phyloP scores from a whole-genome alignment of 768 basidiomycete genomes.

The Pleurotus tuoliensis region DNA sequence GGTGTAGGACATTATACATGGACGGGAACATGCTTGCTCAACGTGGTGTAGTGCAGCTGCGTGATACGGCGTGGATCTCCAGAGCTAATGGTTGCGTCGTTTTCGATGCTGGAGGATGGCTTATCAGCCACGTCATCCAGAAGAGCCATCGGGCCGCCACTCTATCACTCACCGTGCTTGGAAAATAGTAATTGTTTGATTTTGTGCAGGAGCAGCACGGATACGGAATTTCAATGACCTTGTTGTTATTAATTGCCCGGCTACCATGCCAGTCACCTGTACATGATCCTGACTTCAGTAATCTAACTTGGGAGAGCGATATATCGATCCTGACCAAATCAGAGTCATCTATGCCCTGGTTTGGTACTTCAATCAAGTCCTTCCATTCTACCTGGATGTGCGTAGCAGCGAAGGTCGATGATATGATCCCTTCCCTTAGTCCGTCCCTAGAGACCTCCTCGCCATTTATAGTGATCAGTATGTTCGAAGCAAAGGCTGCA shows the following conservation, averaged over 20 bases:
- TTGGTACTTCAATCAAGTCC: slow-evolving; percentile 26
- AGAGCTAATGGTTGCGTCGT: slow-evolving; percentile 8
- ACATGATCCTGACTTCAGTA: too few relatives aligned
- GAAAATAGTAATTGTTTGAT: slow-evolving; percentile 27
- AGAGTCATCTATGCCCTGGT: slow-evolving; percentile 8
- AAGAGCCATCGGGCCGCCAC: not conserved
- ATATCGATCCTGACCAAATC: not conserved
- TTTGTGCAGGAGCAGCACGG: slow-evolving; percentile 34
- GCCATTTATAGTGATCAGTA: slow-evolving; percentile 32
- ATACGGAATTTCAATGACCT: slow-evolving; percentile 36
- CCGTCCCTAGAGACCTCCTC: slow-evolving; percentile 17
- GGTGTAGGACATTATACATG: too few relatives aligned
- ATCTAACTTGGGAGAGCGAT: too few relatives aligned
- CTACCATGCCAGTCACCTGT: slow-evolving; percentile 30
- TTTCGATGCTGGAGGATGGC: slow-evolving; percentile 20
- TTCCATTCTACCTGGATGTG: slow-evolving; percentile 30
- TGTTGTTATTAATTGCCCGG: slow-evolving; percentile 35
- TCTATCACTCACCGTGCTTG: slow-evolving; percentile 32
- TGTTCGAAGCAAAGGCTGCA: slow-evolving; percentile 25
- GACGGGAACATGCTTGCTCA: slow-evolving; percentile 20
- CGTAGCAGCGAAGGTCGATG: slow-evolving; percentile 15
- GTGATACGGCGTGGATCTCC: slow-evolving; percentile 20
- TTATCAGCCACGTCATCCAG: not conserved
- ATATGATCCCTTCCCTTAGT: slow-evolving; percentile 22
- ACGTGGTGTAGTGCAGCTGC: slow-evolving; percentile 26